Evolutionary conservation across 2,329 filamentous ascomycete species (phyloP), one percentile per base, ranked within the genome.

Genomic region (Elsinoe batatas): DNA sequence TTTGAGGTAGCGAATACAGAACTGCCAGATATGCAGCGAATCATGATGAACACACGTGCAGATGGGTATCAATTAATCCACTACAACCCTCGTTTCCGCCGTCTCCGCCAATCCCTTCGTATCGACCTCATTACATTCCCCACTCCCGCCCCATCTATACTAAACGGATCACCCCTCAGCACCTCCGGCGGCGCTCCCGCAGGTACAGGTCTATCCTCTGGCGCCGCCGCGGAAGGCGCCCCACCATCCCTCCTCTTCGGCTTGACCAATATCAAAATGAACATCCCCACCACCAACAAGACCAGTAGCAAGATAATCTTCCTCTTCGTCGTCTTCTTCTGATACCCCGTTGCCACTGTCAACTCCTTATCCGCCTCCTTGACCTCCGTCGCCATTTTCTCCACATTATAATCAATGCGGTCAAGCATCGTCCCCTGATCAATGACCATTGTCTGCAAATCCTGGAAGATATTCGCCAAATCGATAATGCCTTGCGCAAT

Each of bases 401-500:
- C 93, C 54, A 98, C 90, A 64, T 98, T 98, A 74, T 96, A 98
- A 61, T 78, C 75, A 58, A 78, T 76, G 36, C 75, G 71, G 57
- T 78, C 75, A 10, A 78, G 67, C 66, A 78, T 72, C 55, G 70
- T 76, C 26, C 75, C 75, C 60, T 78, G 75, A 59, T 78, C 75
- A 43, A 78, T 78, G 57, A 78, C 89, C 91, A 98, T 97, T 47
- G 79, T 85, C 71, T 98, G 93, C 30, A 98, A 76, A 65, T 98
- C 93, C 59, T 94, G 88, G 75, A 98, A 98, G 51, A 98, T 88
- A 68, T 96, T 93, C 3, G 91, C 88, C 6, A 98, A 76, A 68
- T 97, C 91, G 65, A 98, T 97, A 70, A 98, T 97, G 57, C 93
- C 91, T 68, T 96, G 91, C 1, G 93, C 93, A 60, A 98, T 98